phyloP scores from a whole-genome alignment of 345 rosid genomes.

The Dovyalis caffra region DNA sequence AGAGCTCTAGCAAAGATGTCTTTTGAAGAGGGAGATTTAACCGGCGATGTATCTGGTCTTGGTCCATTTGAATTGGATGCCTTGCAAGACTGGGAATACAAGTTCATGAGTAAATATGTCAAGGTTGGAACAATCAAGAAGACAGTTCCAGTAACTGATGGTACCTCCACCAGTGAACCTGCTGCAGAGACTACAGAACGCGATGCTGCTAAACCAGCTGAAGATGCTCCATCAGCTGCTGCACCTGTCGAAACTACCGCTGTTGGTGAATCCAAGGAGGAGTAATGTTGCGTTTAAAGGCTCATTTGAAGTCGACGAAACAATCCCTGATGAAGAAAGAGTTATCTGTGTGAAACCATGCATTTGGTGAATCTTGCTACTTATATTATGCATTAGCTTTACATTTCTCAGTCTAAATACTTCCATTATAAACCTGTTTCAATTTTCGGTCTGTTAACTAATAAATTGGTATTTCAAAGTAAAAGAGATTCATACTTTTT shows the following conservation, averaged over 20 bases:
- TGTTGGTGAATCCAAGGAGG: slow-evolving; percentile 33
- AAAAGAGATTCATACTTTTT: no score
- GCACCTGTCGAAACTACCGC: slow-evolving; percentile 28
- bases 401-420: slow-evolving; percentile 11
- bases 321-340: background rate
- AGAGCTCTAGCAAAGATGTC: slow-evolving; percentile 99
- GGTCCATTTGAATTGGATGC: slow-evolving; percentile 94
- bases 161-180: slow-evolving; percentile 36
- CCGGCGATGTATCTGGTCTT: slow-evolving; percentile 91
- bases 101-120: slow-evolving; percentile 95
- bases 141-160: slow-evolving; percentile 44
- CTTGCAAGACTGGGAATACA: slow-evolving; percentile 98
- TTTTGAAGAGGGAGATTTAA: slow-evolving; percentile 86
- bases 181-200: slow-evolving; percentile 40
- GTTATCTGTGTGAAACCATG: slow-evolving; percentile 7
- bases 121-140: slow-evolving; percentile 81
- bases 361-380: background rate
- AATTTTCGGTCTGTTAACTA: background rate
- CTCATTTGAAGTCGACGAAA: background rate
- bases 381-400: slow-evolving; percentile 5
- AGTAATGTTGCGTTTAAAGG: slow-evolving; percentile 8
- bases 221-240: slow-evolving; percentile 39
- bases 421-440: slow-evolving; percentile 8
- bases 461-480: no score
- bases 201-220: slow-evolving; percentile 40